phyloP scores from a whole-genome alignment of 139 green algal species.

The Chlamydomonas incerta region DNA sequence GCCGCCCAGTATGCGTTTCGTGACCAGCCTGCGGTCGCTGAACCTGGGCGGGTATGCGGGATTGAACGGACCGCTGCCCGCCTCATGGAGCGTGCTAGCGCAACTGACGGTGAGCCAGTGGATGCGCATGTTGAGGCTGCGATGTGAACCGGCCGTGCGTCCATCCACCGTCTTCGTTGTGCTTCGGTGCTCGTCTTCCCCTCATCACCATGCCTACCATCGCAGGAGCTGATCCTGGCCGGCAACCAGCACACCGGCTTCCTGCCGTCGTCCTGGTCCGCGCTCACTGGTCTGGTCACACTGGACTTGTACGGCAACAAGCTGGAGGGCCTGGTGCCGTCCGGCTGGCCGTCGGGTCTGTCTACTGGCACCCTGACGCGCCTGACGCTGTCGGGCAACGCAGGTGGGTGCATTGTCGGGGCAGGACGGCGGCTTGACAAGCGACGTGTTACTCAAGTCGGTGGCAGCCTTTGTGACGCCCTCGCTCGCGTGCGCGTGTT shows the following conservation, averaged over 20 bases:
- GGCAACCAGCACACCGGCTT: background rate
- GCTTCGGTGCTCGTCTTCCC: too few relatives aligned
- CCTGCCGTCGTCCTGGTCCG: constrained; percentile 1
- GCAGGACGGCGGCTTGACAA: too few relatives aligned
- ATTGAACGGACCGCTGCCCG: background rate
- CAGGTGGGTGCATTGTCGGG: too few relatives aligned
- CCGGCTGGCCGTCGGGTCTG: background rate
- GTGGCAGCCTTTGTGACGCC: too few relatives aligned
- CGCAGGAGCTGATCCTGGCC: background rate
- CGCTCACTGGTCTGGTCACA: background rate
- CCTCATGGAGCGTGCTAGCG: background rate
- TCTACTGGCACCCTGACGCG: background rate
- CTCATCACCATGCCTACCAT: too few relatives aligned
- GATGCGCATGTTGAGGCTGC: too few relatives aligned
- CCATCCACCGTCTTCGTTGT: too few relatives aligned
- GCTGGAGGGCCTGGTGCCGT: background rate
- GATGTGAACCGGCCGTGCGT: too few relatives aligned
- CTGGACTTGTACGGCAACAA: constrained; percentile 23
- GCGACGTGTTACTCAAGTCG: too few relatives aligned
- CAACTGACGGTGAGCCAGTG: background rate
- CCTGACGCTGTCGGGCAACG: background rate
- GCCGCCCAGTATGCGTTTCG: background rate
- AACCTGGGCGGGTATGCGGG: background rate
- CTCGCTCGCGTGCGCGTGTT: too few relatives aligned
- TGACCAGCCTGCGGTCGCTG: background rate